phyloP scores from a whole-genome alignment of 441 rosid species.

The Melianthus villosus region DNA sequence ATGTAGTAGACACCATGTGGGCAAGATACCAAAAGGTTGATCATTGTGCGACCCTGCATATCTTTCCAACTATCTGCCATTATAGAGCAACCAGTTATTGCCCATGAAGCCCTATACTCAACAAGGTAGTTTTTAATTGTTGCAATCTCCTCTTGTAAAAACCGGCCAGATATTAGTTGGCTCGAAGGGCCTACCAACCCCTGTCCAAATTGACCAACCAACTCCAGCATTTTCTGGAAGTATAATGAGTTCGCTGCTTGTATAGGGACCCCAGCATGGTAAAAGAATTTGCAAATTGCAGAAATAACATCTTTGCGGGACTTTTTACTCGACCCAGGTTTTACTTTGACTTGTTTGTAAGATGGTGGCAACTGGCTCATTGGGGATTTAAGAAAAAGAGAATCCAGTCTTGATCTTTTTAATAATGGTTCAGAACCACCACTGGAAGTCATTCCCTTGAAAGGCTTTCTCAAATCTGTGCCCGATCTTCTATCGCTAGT shows the following conservation, averaged over 20 bases:
- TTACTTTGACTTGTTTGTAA: constrained; percentile 23
- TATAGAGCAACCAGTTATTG: constrained; percentile 62
- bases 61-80: constrained; percentile 79
- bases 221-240: constrained; percentile 73
- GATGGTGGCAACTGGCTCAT: constrained; percentile 23
- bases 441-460: constrained; percentile 27
- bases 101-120: constrained; percentile 64
- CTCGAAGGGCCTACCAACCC: constrained; percentile 51
- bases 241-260: constrained; percentile 62
- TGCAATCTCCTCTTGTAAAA: constrained; percentile 60
- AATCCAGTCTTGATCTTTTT: constrained; percentile 52
- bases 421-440: constrained; percentile 33
- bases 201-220: constrained; percentile 64
- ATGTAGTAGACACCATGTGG: constrained; percentile 61
- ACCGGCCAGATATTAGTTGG: constrained; percentile 44
- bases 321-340: constrained; percentile 25
- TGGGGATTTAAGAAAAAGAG: constrained; percentile 39
- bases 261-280: constrained; percentile 65
- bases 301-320: constrained; percentile 59
- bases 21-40: constrained; percentile 64
- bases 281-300: constrained; percentile 77
- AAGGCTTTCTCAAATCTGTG: constrained; percentile 27
- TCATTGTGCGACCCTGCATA: constrained; percentile 42
- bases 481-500: constrained; percentile 32
- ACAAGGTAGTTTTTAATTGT: constrained; percentile 39